Conservation (phyloP, 1,139 yeast species). For the Pichia sp. region DNA sequence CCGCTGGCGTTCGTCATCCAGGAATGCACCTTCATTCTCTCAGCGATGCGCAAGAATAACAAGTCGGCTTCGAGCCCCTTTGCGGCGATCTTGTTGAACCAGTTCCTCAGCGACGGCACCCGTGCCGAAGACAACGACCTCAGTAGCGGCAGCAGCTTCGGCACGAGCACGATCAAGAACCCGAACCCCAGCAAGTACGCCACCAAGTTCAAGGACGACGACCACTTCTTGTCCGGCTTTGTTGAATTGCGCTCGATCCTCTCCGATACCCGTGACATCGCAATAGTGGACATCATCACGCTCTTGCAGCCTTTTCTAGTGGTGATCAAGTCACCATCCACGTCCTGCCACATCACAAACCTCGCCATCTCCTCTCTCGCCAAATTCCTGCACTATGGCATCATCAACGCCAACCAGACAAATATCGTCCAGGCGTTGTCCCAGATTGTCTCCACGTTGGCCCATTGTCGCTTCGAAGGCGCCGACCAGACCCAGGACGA, state of each 20-base stretch:
- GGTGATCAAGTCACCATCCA: constrained; percentile 79
- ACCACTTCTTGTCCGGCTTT: constrained; percentile 76
- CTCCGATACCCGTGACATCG: constrained; percentile 50
- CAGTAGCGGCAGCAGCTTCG: background rate
- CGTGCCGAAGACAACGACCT: constrained; percentile 11
- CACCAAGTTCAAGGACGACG: constrained; percentile 35
- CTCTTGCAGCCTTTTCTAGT: constrained; percentile 81
- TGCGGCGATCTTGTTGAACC: constrained; percentile 70
- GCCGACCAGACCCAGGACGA: constrained; percentile 93
- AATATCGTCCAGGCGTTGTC: constrained; percentile 53
- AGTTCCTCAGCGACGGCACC: constrained; percentile 34
- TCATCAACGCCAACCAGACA: constrained; percentile 42
- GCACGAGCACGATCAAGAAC: constrained; percentile 14
- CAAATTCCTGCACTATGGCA: constrained; percentile 60
- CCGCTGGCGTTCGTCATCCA: constrained; percentile 81
- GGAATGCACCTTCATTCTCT: constrained; percentile 81
- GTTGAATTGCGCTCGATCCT: constrained; percentile 72
- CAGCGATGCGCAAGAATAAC: constrained; percentile 86
- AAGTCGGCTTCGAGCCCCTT: constrained; percentile 68
- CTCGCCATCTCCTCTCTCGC: constrained; percentile 73
- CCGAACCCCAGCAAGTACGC: constrained; percentile 24
- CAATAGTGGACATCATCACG: constrained; percentile 65
- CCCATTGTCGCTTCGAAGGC: constrained; percentile 95
- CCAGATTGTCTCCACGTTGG: constrained; percentile 68
- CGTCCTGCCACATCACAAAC: constrained; percentile 82